These are phyloP conservation scores for Corchorus olitorius DNA, from an alignment of 345 rosid species.

Conservation along the genomic window DNA sequence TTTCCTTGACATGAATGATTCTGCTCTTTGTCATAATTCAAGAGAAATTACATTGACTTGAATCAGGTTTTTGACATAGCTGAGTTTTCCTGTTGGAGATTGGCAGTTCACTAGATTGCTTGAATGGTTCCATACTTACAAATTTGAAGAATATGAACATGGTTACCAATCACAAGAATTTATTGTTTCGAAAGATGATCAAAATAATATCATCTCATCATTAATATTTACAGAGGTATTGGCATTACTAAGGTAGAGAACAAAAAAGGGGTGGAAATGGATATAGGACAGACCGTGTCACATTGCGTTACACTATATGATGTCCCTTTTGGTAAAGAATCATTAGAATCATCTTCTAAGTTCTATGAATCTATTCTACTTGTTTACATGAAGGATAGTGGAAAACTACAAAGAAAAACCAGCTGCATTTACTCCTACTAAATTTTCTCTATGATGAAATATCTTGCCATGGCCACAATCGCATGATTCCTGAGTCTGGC, in stretches of 20 bases:
- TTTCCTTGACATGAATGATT: conserved; percentile 2
- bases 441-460: conserved; percentile 7
- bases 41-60: not conserved
- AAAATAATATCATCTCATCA: not conserved
- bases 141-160: no score
- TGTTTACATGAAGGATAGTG: not conserved
- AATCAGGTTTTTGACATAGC: not conserved
- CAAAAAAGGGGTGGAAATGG: no score
- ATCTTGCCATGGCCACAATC: not conserved
- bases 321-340: not conserved
- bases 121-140: not conserved
- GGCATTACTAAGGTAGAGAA: not conserved
- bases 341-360: conserved; percentile 2
- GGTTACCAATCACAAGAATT: not conserved
- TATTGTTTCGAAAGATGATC: not conserved
- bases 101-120: not conserved
- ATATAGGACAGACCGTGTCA: not conserved
- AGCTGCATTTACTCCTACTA: conserved; percentile 22
- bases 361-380: not conserved
- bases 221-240: not conserved
- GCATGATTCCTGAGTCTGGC: not conserved
- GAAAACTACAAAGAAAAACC: conserved; percentile 20
- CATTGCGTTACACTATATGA: not conserved
- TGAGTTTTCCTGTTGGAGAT: not conserved
- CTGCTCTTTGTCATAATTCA: not conserved